These are phyloP conservation scores for Elymus sibiricus DNA, from an alignment of 176 grass and related monocot genomes.

Conservation along the genomic window DNA sequence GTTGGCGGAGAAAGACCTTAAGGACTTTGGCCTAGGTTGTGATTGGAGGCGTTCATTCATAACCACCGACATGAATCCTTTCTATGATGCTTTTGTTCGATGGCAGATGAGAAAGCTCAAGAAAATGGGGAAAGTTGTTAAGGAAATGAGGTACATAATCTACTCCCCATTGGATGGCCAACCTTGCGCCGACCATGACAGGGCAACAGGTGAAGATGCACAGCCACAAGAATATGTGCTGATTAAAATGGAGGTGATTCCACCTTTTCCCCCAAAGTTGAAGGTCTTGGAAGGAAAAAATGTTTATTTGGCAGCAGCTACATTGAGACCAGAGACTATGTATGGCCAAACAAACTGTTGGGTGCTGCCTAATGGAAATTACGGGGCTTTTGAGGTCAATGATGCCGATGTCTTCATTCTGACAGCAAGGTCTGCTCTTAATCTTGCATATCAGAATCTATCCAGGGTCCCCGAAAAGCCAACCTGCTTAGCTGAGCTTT, in stretches of 20 bases:
- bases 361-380: conserved; percentile 61
- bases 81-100: conserved; percentile 76
- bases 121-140: conserved; percentile 64
- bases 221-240: conserved; percentile 66
- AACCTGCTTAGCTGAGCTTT: conserved; percentile 57
- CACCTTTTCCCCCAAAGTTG: conserved; percentile 64
- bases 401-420: conserved; percentile 74
- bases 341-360: conserved; percentile 84
- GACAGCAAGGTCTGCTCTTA: conserved; percentile 61
- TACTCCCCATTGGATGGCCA: conserved; percentile 83
- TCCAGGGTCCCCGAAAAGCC: conserved; percentile 53
- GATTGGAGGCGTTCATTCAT: conserved; percentile 81
- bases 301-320: conserved; percentile 73
- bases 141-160: conserved; percentile 63
- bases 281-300: conserved; percentile 68
- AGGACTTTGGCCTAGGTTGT: conserved; percentile 62
- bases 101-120: conserved; percentile 84
- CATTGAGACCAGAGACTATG: conserved; percentile 78
- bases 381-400: conserved; percentile 78
- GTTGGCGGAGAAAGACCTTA: conserved; percentile 50
- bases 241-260: conserved; percentile 78
- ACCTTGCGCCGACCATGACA: conserved; percentile 77
- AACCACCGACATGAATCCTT: conserved; percentile 69
- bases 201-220: conserved; percentile 62
- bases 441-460: conserved; percentile 75